Percentiles rank a stretch among this genome's conserved stretches.
phyloP scores from a whole-genome alignment of 2,329 filamentous ascomycete genomes.

The Hirsutella thompsonii region DNA sequence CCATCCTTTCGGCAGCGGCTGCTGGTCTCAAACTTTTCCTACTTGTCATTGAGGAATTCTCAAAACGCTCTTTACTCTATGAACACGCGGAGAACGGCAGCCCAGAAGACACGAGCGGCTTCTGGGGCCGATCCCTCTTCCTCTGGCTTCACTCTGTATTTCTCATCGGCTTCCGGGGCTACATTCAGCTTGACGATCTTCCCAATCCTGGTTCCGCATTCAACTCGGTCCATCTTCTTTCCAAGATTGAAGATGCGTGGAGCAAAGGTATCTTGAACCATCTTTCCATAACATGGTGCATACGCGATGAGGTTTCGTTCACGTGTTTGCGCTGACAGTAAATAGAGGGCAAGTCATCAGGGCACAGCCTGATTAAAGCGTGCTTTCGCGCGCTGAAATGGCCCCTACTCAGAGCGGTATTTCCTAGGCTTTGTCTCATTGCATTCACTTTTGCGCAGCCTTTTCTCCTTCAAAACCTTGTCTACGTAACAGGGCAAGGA shows the following conservation, averaged over 20 bases:
- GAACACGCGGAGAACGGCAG: neutral
- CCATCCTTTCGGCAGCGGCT: conserved; percentile 16
- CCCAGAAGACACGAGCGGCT: conserved; percentile 11
- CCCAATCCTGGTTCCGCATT: conserved; percentile 11
- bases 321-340: neutral
- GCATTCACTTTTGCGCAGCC: conserved; percentile 26
- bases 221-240: conserved; percentile 1
- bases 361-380: conserved; percentile 5
- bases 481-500: conserved; percentile 13
- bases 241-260: conserved; percentile 1
- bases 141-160: conserved; percentile 16
- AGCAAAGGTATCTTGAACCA: neutral
- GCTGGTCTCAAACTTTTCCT: conserved; percentile 18
- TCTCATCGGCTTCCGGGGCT: conserved; percentile 16
- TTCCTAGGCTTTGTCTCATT: conserved; percentile 16
- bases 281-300: no score
- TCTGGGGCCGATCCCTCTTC: conserved; percentile 13
- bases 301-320: no score
- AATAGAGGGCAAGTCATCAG: conserved; percentile 1
- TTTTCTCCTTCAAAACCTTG: conserved; percentile 20
- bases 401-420: conserved; percentile 7
- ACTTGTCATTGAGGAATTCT: conserved; percentile 21
- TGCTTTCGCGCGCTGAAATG: conserved; percentile 4
- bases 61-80: conserved; percentile 2
- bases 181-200: conserved; percentile 17